These are phyloP conservation scores for Cystobasidiopsis lactophilus DNA, from an alignment of 768 basidiomycete genomes.

Conservation along the genomic window DNA sequence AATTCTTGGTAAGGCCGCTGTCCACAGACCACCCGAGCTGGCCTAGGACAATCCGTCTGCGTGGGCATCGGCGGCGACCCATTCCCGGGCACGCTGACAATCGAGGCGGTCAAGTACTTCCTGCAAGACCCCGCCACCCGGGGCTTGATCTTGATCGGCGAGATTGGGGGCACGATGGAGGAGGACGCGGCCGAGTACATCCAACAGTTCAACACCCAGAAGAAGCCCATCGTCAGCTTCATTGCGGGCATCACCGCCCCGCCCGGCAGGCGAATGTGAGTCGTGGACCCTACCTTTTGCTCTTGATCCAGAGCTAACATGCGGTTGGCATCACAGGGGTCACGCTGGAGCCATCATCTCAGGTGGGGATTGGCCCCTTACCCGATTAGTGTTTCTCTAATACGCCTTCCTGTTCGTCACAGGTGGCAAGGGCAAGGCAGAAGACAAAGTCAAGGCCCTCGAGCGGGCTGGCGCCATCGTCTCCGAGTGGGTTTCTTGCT, in stretches of 20 bases:
- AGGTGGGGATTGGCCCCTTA: conserved; percentile 24
- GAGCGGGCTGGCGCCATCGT: conserved; percentile 82
- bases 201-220: conserved; percentile 62
- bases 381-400: too few relatives aligned
- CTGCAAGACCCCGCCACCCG: conserved; percentile 74
- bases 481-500: conserved; percentile 35
- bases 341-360: conserved; percentile 59
- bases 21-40: conserved; percentile 68
- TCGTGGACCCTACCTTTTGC: conserved; percentile 1
- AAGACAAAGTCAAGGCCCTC: conserved; percentile 62
- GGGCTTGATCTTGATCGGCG: conserved; percentile 95
- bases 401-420: not conserved
- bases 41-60: conserved; percentile 86
- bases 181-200: conserved; percentile 97
- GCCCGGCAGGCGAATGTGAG: conserved; percentile 80
- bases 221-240: conserved; percentile 93
- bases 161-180: conserved; percentile 95
- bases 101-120: conserved; percentile 91
- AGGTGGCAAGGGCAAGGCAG: conserved; percentile 83
- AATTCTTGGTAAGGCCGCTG: not conserved
- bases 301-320: not conserved
- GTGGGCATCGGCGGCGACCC: conserved; percentile 96
- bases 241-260: conserved; percentile 96
- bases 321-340: not conserved
- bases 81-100: conserved; percentile 84